A percentile compares a stretch with the other conserved stretches of the same genome.
phyloP scores from a whole-genome alignment of 2,329 filamentous ascomycete species.

The Phialophora chinensis region DNA sequence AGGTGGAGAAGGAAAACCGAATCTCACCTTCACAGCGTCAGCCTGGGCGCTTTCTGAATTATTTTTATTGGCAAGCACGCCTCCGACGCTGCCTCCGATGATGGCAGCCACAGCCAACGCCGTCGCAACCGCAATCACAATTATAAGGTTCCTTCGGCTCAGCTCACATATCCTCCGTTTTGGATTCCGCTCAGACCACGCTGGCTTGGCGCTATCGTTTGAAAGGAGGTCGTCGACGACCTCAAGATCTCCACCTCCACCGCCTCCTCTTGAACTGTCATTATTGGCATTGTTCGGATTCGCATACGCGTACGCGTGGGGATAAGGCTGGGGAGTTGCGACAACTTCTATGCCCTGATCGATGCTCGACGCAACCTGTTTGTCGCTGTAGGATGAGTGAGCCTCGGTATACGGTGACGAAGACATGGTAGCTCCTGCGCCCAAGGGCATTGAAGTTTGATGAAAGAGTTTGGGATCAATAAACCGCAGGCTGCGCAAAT shows the following conservation, averaged over 20 bases:
- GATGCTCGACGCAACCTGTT: conserved; percentile 12
- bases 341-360: conserved; percentile 20
- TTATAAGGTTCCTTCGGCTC: conserved; percentile 9
- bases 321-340: conserved; percentile 6
- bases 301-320: conserved; percentile 12
- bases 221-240: background rate
- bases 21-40: conserved; percentile 2
- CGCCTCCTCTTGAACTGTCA: conserved; percentile 5
- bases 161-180: conserved; percentile 14
- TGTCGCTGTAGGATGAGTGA: conserved; percentile 15
- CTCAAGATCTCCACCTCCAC: conserved; percentile 4
- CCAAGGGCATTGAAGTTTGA: background rate
- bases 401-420: background rate
- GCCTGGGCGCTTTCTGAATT: conserved; percentile 8
- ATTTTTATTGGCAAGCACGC: conserved; percentile 12
- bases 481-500: background rate
- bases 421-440: background rate
- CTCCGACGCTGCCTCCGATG: conserved; percentile 19
- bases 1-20: background rate
- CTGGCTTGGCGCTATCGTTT: background rate
- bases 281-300: conserved; percentile 15
- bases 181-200: conserved; percentile 5
- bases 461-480: background rate
- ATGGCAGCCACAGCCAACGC: conserved; percentile 13
- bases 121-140: conserved; percentile 14